Percentiles rank a stretch among this genome's conserved stretches.
These are phyloP conservation scores for Erodium moschatum DNA, from an alignment of 441 rosid genomes.

Conservation along the genomic window DNA sequence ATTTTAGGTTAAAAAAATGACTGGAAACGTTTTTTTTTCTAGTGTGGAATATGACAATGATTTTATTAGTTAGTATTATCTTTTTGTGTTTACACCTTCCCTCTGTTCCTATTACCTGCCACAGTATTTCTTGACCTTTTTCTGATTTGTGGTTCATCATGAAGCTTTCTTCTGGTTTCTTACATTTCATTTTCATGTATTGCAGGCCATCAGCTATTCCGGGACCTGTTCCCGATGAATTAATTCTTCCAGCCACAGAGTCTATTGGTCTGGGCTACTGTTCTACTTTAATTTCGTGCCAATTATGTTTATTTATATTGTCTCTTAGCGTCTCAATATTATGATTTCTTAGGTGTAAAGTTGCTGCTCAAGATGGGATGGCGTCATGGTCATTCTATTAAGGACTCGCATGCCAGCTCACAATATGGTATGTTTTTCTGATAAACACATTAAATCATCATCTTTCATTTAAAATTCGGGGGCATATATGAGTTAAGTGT, in stretches of 20 bases:
- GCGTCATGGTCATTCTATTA: conserved; percentile 80
- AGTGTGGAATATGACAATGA: background rate
- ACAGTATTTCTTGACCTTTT: background rate
- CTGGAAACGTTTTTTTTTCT: background rate
- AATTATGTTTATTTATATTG: background rate
- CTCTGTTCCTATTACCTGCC: background rate
- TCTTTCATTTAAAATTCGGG: background rate
- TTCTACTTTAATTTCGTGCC: conserved; percentile 19
- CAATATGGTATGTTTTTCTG: conserved; percentile 36
- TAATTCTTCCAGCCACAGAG: conserved; percentile 74
- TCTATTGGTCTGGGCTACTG: conserved; percentile 62
- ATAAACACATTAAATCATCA: background rate
- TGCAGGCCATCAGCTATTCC: conserved; percentile 89
- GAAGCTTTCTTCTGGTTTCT: conserved; percentile 16
- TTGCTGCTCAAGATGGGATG: conserved; percentile 93
- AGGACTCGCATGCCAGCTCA: conserved; percentile 53
- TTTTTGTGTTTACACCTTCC: background rate
- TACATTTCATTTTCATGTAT: conserved; percentile 18
- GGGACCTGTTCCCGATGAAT: conserved; percentile 85
- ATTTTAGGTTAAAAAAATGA: background rate
- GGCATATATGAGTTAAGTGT: background rate
- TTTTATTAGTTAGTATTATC: background rate
- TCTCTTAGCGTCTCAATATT: conserved; percentile 19
- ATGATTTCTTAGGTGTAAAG: conserved; percentile 52
- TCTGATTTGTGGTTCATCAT: background rate